phyloP scores from a whole-genome alignment of 768 basidiomycete genomes.

The Termitomyces sp. region DNA sequence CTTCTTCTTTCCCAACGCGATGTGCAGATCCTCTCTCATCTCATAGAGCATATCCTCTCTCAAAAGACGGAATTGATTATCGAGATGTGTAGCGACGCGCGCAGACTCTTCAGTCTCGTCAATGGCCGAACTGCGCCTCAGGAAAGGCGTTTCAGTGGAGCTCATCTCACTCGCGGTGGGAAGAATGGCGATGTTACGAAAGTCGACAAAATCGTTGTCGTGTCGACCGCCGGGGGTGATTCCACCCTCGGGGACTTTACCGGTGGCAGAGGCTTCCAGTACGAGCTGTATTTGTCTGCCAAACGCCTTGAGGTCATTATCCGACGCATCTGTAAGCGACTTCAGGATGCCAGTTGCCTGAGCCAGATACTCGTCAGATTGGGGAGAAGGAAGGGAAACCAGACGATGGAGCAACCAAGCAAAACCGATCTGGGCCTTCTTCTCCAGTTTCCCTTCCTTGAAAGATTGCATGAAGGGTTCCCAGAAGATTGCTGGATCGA shows the following conservation, averaged over 20 bases:
- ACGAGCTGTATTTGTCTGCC: neutral
- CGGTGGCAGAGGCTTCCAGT: neutral
- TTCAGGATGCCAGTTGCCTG: neutral
- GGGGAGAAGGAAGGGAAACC: neutral
- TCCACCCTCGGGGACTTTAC: neutral
- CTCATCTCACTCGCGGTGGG: neutral
- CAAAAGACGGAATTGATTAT: constrained; percentile 11
- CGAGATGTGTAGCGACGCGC: constrained; percentile 14
- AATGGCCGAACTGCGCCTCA: neutral
- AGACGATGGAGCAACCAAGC: neutral
- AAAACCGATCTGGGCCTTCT: neutral
- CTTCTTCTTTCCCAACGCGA: neutral
- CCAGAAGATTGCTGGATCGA: neutral
- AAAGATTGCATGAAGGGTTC: neutral
- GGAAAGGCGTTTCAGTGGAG: neutral
- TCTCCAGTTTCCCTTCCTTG: neutral
- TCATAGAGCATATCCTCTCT: constrained; percentile 11
- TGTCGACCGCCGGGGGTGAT: neutral
- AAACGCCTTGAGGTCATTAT: neutral
- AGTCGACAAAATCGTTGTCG: neutral
- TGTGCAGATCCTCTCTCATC: constrained; percentile 43
- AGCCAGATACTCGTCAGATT: neutral
- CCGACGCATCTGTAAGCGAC: neutral
- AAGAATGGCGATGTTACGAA: neutral
- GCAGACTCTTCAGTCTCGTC: neutral